A percentile compares a stretch with the other conserved stretches of the same genome.
phyloP scores from a whole-genome alignment of 331 rosid genomes.

The Saraca asoca region DNA sequence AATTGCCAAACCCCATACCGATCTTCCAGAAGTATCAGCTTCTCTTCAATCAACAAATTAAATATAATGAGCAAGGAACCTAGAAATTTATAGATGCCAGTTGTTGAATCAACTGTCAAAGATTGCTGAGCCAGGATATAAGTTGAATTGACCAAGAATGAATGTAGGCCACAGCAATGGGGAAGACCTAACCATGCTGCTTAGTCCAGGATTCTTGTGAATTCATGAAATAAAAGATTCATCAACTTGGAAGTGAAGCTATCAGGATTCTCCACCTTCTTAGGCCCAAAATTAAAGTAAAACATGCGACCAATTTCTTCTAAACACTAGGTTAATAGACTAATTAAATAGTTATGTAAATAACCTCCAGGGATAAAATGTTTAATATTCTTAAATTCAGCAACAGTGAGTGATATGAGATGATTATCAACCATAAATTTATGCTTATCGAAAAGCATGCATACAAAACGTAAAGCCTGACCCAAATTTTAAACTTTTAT shows the following conservation, averaged over 20 bases:
- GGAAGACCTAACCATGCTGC: slow-evolving; percentile 20
- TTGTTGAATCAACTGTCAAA: slow-evolving; percentile 20
- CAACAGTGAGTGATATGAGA: neutral
- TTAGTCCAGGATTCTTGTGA: slow-evolving; percentile 52
- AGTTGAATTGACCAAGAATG: slow-evolving; percentile 35
- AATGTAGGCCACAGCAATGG: slow-evolving; percentile 39
- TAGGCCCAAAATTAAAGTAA: slow-evolving; percentile 33
- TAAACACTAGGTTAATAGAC: slow-evolving; percentile 8
- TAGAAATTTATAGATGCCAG: slow-evolving; percentile 11
- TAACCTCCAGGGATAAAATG: neutral
- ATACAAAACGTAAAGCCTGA: slow-evolving; percentile 7
- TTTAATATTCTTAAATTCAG: neutral
- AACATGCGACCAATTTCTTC: slow-evolving; percentile 38
- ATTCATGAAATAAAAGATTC: slow-evolving; percentile 18
- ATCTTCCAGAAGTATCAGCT: slow-evolving; percentile 30
- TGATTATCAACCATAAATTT: neutral
- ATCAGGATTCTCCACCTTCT: slow-evolving; percentile 38
- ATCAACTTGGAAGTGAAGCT: slow-evolving; percentile 46
- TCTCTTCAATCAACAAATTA: slow-evolving; percentile 34
- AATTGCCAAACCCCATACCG: slow-evolving; percentile 63
- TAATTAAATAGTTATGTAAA: neutral
- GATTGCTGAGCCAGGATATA: slow-evolving; percentile 18
- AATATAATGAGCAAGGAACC: slow-evolving; percentile 38
- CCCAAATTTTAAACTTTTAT: neutral
- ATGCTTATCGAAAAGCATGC: slow-evolving; percentile 13